Percentiles rank a stretch among this genome's conserved stretches.
Conservation (phyloP, 2,329 filamentous ascomycete species). For the Grosmannia clavigera region DNA sequence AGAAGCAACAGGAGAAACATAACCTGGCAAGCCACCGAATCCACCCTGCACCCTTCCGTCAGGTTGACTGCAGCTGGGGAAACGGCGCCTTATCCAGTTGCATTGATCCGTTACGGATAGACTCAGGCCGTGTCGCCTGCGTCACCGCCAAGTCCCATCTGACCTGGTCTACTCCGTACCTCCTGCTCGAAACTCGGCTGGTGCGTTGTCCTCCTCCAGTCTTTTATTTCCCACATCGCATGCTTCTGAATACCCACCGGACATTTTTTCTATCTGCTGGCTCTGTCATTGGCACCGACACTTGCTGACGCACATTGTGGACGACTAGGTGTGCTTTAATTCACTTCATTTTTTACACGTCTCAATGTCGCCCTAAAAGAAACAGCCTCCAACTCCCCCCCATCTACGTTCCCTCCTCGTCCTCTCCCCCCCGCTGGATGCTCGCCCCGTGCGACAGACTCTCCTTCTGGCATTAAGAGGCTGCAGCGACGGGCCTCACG, state of each 20-base stretch:
- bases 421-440: background rate
- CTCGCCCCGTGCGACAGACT: background rate
- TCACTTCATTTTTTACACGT: background rate
- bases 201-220: background rate
- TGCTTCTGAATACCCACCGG: background rate
- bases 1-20: background rate
- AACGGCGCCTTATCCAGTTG: background rate
- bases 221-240: background rate
- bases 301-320: background rate
- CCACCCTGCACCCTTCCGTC: background rate
- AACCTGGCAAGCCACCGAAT: background rate
- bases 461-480: slow-evolving; percentile 5
- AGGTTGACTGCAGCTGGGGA: background rate
- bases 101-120: background rate
- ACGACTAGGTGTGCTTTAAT: background rate
- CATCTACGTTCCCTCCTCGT: background rate
- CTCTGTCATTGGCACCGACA: background rate
- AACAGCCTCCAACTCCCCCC: background rate
- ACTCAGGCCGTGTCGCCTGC: background rate
- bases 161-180: background rate
- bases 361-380: background rate
- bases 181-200: background rate
- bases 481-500: background rate
- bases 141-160: background rate
- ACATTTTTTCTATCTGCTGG: background rate